Base-by-base conservation (phyloP, 345 rosid species). In the Hypericum perforatum region DNA sequence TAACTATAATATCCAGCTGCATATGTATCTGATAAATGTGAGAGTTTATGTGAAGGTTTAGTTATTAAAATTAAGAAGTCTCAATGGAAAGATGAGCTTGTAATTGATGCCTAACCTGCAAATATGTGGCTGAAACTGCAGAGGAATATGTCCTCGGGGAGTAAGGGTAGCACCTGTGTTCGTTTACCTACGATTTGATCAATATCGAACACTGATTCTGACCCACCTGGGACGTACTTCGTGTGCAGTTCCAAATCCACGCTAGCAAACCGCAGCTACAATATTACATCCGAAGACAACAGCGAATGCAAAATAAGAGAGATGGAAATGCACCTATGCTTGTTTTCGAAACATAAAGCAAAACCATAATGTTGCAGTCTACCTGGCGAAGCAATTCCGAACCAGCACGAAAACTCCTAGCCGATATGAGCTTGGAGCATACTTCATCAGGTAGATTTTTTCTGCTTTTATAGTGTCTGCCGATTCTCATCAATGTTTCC, bases 1-100 rank as follows among this genome's bases (percentile, higher is more conserved):
- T 89, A 89, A 61, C 97, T 86, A 70, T 91, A 91, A 65, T 91
- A 91, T 60, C 98, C 96, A 62, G 97, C 95, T 58, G 97, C 94
- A 68, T 86, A 89, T 61, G 88, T 90, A 43, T 94, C 97, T 86
- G 37, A 2, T 8, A 22, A 16, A 29, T 8, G 10, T 46, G 49
- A n/a, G 8, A 1, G 4, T 1, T 22, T 22, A 22, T 22, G 1
- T 48, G 37, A 43, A 64, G 45, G 8, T 49, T 8, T 32, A 7
- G 32, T 7, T 40, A 40, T 5, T 1, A 8, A 62, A 48, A 47
- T 41, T 37, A 36, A 11, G 49, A 45, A 54, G 60, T n/a, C 68
- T 53, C 52, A 39, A 11, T 36, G 9, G 53, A 11, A 5, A 32
- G 37, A 44, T 11, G 63, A 45, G 29, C 53, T 7, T 56, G 41